Evolutionary conservation across 1,284 basidiomycete genomes (phyloP).

Genomic region (Cryptococcus floricola): DNA sequence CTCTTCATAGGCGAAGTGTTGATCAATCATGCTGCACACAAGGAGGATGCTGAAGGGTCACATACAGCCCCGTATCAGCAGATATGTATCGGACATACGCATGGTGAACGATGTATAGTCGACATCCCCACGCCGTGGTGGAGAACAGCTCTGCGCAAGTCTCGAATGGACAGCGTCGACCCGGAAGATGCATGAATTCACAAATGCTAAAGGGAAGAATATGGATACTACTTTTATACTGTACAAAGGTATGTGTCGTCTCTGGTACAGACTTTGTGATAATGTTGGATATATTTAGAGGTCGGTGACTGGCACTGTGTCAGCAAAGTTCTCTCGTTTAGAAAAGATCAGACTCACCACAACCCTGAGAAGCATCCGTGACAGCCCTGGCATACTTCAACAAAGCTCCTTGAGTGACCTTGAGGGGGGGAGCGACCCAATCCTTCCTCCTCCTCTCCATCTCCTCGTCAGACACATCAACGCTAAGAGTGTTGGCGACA

Average conservation of each 20-base stretch:
- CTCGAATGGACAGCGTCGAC: too few species aligned
- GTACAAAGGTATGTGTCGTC: constrained; percentile 1
- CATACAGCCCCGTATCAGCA: too few species aligned
- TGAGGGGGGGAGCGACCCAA: constrained; percentile 82
- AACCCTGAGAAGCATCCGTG: constrained; percentile 60
- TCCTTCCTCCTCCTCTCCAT: constrained; percentile 63
- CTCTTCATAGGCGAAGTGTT: too few species aligned
- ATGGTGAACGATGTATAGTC: too few species aligned
- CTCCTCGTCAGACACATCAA: constrained; percentile 77
- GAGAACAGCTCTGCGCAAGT: too few species aligned
- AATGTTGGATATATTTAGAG: too few species aligned
- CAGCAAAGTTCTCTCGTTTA: too few species aligned
- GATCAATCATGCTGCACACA: too few species aligned
- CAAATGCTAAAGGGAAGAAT: not conserved
- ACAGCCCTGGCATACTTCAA: constrained; percentile 84
- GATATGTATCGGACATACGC: too few species aligned
- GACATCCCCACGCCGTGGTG: too few species aligned
- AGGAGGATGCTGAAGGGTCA: too few species aligned
- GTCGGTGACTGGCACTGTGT: too few species aligned
- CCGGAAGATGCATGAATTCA: not conserved
- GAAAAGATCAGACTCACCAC: constrained; percentile 27
- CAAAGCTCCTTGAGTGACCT: constrained; percentile 75
- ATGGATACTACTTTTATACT: not conserved
- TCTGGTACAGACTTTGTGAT: not conserved
- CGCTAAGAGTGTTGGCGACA: constrained; percentile 70